Base-by-base conservation (phyloP, 2,329 filamentous ascomycete species). In the Claviceps humidiphila region DNA sequence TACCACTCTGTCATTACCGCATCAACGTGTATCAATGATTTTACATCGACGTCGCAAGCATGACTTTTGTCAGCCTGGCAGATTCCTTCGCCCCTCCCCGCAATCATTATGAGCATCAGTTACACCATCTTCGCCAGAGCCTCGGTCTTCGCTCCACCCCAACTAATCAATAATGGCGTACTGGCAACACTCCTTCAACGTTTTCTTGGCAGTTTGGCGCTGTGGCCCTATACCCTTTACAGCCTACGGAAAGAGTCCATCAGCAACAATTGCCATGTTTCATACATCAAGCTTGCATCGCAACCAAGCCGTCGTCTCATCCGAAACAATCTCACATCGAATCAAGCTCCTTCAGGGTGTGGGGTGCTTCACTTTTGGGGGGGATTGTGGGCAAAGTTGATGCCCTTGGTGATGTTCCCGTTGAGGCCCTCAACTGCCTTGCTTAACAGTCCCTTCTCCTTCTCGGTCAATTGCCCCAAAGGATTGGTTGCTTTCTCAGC, bases 361-460 rank as follows among this genome's bases (percentile, higher is more conserved):
- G 61, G 62, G 61, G 54, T 56, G 64, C 64, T 69, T 87, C 82
- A 90, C 87, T 90, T 90, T 81, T 89, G 82, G 67, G 89, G 85
- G 68, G 87, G 82, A 78, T 85, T 90, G 76, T 87, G 78, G 71
- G 84, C 84, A 68, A 97, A 98, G 67, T 84, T 81, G 66, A 96
- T 76, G 67, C 93, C 93, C 82, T 97, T 96, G 66, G 81, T 74
- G 68, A 98, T 95, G 76, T 97, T 97, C 74, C 81, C 84, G 77
- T 89, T 86, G 57, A 97, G 81, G 60, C 85, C 91, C 61, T 80
- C 75, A 67, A 87, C 78, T 68, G 79, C 81, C 65, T 81, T 84
- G 63, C 85, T 76, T 63, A 97, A 79, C 58, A 97, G 82, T 64
- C 79, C 81, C 84, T 95, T 87, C 81, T 97, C 93, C 73, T 89